Percentiles rank a stretch among this genome's conserved stretches.
Conservation (phyloP, 1,284 basidiomycete species). For the Cerioporus squamosus region DNA sequence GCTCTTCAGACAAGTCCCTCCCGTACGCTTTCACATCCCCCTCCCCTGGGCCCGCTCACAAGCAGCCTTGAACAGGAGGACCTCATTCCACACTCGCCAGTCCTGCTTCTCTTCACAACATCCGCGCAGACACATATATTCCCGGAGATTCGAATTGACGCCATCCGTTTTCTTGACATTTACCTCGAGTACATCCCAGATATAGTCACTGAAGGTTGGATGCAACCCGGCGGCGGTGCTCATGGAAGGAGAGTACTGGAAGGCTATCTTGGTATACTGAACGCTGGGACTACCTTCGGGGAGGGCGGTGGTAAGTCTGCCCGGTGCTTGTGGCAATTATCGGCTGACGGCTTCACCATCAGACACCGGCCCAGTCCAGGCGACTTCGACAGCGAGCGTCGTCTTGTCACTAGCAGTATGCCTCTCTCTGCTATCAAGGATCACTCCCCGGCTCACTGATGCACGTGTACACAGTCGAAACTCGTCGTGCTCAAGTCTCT, state of each 20-base stretch:
- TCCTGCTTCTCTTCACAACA: slow-evolving; percentile 83
- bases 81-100: slow-evolving; percentile 71
- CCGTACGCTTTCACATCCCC: slow-evolving; percentile 42
- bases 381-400: slow-evolving; percentile 67
- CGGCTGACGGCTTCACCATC: not conserved
- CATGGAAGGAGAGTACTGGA: slow-evolving; percentile 71
- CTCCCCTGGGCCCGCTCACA: not conserved
- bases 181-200: slow-evolving; percentile 77
- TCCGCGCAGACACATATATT: slow-evolving; percentile 96
- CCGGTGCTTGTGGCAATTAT: not conserved
- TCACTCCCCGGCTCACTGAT: not conserved
- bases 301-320: slow-evolving; percentile 52
- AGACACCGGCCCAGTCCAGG: slow-evolving; percentile 47
- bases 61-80: slow-evolving; percentile 44
- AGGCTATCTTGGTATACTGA: slow-evolving; percentile 78
- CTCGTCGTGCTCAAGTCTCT: slow-evolving; percentile 35
- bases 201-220: slow-evolving; percentile 74
- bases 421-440: not conserved
- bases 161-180: slow-evolving; percentile 81
- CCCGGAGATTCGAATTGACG: slow-evolving; percentile 91
- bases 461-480: slow-evolving; percentile 49
- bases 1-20: slow-evolving; percentile 71
- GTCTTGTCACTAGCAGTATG: slow-evolving; percentile 66
- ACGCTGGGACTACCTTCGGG: slow-evolving; percentile 64
- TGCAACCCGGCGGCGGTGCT: slow-evolving; percentile 41